Evolutionary conservation across 2,329 filamentous ascomycete genomes (phyloP).

Genomic region (Metarhizium brunneum): DNA sequence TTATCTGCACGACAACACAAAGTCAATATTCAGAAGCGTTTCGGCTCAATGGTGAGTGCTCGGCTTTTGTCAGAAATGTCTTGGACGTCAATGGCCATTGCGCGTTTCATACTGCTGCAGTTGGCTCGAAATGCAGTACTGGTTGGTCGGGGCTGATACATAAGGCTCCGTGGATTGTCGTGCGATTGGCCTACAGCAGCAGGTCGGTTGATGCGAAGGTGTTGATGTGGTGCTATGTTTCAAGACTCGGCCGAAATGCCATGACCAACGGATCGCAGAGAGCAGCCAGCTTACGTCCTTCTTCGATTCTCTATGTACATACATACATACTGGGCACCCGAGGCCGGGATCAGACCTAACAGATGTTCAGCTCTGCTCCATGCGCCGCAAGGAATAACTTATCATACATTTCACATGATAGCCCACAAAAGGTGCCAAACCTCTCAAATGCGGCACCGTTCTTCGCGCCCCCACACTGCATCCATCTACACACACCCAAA

Average conservation of each 20-base stretch:
- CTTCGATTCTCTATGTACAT: too few species aligned
- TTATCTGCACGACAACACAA: neutral
- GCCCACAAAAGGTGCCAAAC: neutral
- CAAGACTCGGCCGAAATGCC: neutral
- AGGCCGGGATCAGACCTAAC: neutral
- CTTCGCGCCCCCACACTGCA: neutral
- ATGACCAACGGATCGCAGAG: neutral
- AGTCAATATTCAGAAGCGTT: neutral
- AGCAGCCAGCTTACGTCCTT: neutral
- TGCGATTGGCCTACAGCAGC: neutral
- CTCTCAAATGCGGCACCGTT: neutral
- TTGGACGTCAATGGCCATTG: neutral
- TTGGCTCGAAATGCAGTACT: neutral
- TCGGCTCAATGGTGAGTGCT: neutral
- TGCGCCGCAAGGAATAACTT: neutral
- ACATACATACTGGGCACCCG: too few species aligned
- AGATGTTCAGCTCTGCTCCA: neutral
- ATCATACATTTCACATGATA: neutral
- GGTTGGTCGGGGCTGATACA: too few species aligned
- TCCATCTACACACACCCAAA: neutral
- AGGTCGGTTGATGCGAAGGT: neutral
- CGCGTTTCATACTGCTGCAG: neutral
- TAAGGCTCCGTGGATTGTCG: too few species aligned
- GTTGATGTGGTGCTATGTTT: neutral
- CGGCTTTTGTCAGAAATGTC: neutral